Conservation (phyloP, 495 filamentous ascomycete genomes). For the Penicillium canariense region DNA sequence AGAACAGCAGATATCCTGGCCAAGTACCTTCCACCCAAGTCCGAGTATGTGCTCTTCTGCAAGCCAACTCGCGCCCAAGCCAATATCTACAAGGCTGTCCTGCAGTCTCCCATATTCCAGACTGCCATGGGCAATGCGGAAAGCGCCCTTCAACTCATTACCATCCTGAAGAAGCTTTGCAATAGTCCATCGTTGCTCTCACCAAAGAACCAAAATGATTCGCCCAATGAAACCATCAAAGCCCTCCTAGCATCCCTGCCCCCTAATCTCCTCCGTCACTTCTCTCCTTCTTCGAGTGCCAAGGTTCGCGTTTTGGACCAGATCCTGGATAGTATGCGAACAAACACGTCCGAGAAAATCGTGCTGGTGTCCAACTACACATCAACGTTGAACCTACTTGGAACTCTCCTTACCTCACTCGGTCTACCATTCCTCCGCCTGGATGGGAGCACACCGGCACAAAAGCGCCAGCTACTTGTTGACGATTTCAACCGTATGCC, state of each 20-base stretch:
- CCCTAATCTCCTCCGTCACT: conserved; percentile 53
- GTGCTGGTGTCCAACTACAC: conserved; percentile 84
- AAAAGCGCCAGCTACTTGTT: conserved; percentile 70
- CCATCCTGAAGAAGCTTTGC: conserved; percentile 77
- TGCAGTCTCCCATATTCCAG: conserved; percentile 68
- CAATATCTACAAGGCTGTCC: conserved; percentile 65
- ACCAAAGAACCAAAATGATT: conserved; percentile 37
- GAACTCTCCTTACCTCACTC: conserved; percentile 60
- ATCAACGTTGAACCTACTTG: conserved; percentile 69
- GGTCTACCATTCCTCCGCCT: conserved; percentile 67
- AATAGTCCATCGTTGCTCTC: conserved; percentile 71
- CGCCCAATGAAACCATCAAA: conserved; percentile 38
- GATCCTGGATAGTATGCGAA: conserved; percentile 60
- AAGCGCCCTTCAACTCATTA: conserved; percentile 72
- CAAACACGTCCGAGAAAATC: conserved; percentile 66
- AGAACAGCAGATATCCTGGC: conserved; percentile 72
- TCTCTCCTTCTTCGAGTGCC: conserved; percentile 58
- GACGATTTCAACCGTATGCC: conserved; percentile 71
- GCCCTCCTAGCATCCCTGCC: conserved; percentile 59
- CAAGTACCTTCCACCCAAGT: conserved; percentile 73
- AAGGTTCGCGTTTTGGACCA: conserved; percentile 73
- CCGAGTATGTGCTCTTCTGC: conserved; percentile 76
- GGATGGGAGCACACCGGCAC: conserved; percentile 67
- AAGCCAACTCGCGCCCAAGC: conserved; percentile 67
- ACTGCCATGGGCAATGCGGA: conserved; percentile 64